Evolutionary conservation across 768 basidiomycete genomes (phyloP), one percentile per base, ranked within the genome.

Genomic region (Leccinum imitatum): DNA sequence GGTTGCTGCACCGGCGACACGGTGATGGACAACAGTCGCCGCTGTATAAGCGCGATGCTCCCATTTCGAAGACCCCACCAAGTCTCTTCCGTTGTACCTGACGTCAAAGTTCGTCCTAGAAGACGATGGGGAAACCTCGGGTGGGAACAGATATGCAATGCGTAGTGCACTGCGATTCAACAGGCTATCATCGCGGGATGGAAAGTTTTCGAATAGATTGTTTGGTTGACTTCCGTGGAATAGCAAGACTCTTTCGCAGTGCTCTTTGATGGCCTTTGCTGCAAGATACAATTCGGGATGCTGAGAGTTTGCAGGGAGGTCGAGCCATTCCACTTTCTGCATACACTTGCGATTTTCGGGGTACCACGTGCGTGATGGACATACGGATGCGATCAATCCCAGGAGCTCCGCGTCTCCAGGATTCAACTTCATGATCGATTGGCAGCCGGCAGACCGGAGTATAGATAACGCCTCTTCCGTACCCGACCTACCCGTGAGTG

Each of bases 401-500:
- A 83, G 65, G 33, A 79, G 66, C 15, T 65, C 57, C 4, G 65
- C 51, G n/a, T 80, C 76, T 2, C 65, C 62, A 10, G 37, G 1
- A 21, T 59, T 59, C 14, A 81, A 67, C 48, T 57, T 66, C 68
- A 77, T 74, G 57, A 83, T 80, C 0, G 82, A 81, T 33, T 61
- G 68, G 39, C 69, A 76, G 9, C 69, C 59, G 6, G 78, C 75
- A 0, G 78, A 79, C 11, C 60, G 60, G 25, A 84, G 67, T 48
- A 76, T 65, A 52, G 70, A 63, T 19, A 82, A 63, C 1, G 81
- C 81, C 50, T 82, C 75, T 44, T 80, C 76, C 1, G 76, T 76
- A 4, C 82, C 82, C 0, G 77, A 78, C 8, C 76, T 75, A 17
- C 64, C 63, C 1, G 77, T 80, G 19, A 84, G 69, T 3, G 79